Evolutionary conservation across 2,329 filamentous ascomycete genomes (phyloP), one percentile per base, ranked within the genome.

Genomic region (Ceratocystis alfenasii): DNA sequence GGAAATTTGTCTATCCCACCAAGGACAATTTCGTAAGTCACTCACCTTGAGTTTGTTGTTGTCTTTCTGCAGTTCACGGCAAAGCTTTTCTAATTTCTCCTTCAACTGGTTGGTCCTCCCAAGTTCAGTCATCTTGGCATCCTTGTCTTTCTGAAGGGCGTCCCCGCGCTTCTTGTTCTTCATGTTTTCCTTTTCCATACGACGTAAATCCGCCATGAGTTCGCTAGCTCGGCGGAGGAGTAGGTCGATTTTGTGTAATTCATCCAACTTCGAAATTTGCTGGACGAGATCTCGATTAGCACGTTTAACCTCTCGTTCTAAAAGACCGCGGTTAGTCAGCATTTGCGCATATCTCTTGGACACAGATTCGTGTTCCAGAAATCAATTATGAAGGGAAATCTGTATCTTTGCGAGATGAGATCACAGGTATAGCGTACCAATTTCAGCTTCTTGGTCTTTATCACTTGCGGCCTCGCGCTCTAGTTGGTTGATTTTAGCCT

Each of bases 141-240:
- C 94, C 75, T 95, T 95, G 72, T 99, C 94, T 75, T 97, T 99
- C 75, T 99, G 94, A 65, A 99, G 77, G 72, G 90, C 88, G 74
- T 99, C 94, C 30, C 89, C 90, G 28, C 91, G 87, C 76, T 96
- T 95, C 80, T 96, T 97, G 72, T 93, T 94, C 77, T 96, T 97
- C 69, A 89, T 83, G 73, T 95, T 92, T 69, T 99, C 94, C 68
- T 92, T 87, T 75, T 99, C 93, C 68, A 95, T 82, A 66, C 92
- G 87, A 76, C 96, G 96, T 90, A 97, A 95, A 68, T 96, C 92
- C 65, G 89, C 87, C 67, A 97, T 80, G 3, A 97, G 83, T 72
- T 97, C 92, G 68, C 89, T 91, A 70, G 94, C 96, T 72, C 91
- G 90, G 73, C 90, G 93, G 71, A 93, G 90, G 12, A 97, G 83